Conservation (phyloP, 306 rosid genomes). For the Lupinus albus region DNA sequence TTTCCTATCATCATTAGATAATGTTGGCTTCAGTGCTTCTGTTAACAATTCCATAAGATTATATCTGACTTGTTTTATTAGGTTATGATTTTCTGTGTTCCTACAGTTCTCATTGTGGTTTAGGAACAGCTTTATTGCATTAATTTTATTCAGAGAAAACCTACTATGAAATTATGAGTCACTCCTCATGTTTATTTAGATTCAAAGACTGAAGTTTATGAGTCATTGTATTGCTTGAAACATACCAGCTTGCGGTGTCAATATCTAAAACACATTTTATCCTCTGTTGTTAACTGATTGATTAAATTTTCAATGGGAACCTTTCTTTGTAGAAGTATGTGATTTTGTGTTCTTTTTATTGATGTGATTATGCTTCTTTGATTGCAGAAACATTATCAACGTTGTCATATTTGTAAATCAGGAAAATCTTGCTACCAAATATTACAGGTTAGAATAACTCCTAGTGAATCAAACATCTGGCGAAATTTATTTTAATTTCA, state of each 20-base stretch:
- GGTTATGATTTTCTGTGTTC: not conserved
- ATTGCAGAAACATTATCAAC: constrained; percentile 80
- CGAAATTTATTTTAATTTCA: constrained; percentile 30
- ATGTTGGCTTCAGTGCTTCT: not conserved
- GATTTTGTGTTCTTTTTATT: not conserved
- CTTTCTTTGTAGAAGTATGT: not conserved
- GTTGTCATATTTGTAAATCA: constrained; percentile 74
- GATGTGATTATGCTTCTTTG: constrained; percentile 27
- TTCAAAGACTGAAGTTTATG: not conserved
- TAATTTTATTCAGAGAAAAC: not conserved
- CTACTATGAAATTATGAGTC: not conserved
- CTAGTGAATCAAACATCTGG: constrained; percentile 35
- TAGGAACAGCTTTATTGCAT: constrained; percentile 2
- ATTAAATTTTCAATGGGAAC: not conserved
- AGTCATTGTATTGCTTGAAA: constrained; percentile 17
- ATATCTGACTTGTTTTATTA: not conserved
- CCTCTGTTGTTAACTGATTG: not conserved
- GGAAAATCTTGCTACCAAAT: constrained; percentile 76
- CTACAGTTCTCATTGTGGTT: not conserved
- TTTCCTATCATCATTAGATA: not conserved
- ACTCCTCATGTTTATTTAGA: not conserved
- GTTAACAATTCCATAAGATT: not conserved
- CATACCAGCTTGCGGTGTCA: not conserved
- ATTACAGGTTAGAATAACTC: constrained; percentile 77
- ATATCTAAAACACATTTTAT: not conserved